phyloP scores from a whole-genome alignment of 208 protist species.

The Acanthamoeba healyi region DNA sequence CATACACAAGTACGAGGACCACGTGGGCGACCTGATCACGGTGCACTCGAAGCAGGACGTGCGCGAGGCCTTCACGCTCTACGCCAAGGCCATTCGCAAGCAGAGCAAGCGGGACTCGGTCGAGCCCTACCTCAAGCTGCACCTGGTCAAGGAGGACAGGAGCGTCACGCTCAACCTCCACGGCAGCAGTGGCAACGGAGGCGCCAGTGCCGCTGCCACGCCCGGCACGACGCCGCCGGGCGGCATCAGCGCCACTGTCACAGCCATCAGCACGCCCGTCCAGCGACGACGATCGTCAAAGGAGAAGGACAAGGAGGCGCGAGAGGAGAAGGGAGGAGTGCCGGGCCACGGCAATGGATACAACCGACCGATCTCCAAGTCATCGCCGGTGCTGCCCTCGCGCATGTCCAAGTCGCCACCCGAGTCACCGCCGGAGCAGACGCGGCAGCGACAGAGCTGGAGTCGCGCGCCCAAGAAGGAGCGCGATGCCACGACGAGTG shows the following conservation, averaged over 20 bases:
- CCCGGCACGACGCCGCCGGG: no score
- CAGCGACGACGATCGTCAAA: neutral
- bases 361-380: neutral
- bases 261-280: neutral
- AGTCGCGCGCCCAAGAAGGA: neutral
- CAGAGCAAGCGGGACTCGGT: neutral
- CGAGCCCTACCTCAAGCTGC: slow-evolving; percentile 50
- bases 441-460: neutral
- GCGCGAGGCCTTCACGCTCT: slow-evolving; percentile 8
- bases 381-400: neutral
- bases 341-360: neutral
- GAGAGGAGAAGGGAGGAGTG: neutral
- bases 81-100: neutral
- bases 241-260: no score
- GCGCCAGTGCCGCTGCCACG: no score
- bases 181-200: no score
- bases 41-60: slow-evolving; percentile 65
- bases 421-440: neutral
- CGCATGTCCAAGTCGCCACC: neutral
- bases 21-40: slow-evolving; percentile 35
- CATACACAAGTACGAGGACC: slow-evolving; percentile 64
- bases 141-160: neutral
- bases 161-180: neutral
- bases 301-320: slow-evolving; percentile 1
- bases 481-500: neutral